Conservation (phyloP, 257 asterid genomes). For the Lycium ferocissimum region DNA sequence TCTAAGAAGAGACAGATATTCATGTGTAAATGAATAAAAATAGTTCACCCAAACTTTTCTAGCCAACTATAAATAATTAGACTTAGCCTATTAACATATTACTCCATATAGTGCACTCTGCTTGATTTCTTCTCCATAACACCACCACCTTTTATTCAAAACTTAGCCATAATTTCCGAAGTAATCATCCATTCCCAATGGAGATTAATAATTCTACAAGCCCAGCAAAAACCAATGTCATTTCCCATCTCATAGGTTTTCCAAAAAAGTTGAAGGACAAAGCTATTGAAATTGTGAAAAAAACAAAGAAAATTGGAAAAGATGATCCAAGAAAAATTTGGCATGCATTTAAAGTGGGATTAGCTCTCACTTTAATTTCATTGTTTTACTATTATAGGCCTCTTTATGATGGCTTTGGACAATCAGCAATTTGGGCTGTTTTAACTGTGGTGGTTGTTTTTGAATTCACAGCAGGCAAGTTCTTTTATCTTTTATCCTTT, state of each 20-base stretch:
- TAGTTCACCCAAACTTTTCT: neutral
- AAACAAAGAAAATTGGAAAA: conserved; percentile 37
- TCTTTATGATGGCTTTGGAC: conserved; percentile 47
- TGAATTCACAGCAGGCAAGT: conserved; percentile 50
- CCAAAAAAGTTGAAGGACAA: conserved; percentile 29
- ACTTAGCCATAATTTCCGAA: neutral
- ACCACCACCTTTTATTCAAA: neutral
- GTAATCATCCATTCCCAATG: neutral
- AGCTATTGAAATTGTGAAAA: neutral
- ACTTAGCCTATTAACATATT: conserved; percentile 6
- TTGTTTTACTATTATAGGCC: conserved; percentile 44
- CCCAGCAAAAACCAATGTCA: neutral
- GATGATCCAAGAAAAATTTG: conserved; percentile 48
- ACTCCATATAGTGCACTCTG: neutral
- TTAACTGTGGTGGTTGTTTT: conserved; percentile 52
- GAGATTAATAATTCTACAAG: conserved; percentile 23
- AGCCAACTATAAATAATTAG: conserved; percentile 21
- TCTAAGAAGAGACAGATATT: conserved; percentile 6
- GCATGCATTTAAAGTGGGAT: conserved; percentile 51
- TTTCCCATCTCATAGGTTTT: neutral
- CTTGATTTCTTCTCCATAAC: neutral
- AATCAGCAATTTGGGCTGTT: conserved; percentile 52
- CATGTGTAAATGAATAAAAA: conserved; percentile 27
- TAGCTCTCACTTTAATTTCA: conserved; percentile 48
- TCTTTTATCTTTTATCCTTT: too few species aligned